Evolutionary conservation across 495 filamentous ascomycete species (phyloP), one percentile per base, ranked within the genome.

Genomic region (Talaromyces ruber): DNA sequence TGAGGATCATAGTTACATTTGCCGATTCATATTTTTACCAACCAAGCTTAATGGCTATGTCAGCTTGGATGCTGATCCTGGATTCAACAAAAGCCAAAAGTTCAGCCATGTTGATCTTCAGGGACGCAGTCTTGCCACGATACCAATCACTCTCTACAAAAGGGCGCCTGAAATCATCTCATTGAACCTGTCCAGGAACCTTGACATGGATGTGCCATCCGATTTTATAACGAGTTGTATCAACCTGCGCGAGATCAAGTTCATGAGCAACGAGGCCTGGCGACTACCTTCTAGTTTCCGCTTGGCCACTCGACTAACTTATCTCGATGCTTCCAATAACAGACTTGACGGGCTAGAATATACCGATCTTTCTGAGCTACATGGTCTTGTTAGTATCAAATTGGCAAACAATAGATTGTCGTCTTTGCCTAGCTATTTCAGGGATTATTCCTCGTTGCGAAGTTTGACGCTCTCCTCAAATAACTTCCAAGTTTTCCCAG

Each of bases 1-100:
- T 51, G 94, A 99, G 71, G 94, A 99, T 72, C 95, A 97, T 72
- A 93, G 92, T 67, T 98, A 98, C 66, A 81, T 99, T 6, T 93
- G 93, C 67, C 91, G 94, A 7, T 98, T 98, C 74, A 89, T 92
- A 25, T 99, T 98, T 71, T 78, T 97, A 56, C 91, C 93, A 9
- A 88, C 88, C 11, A 88, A 91, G 63, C 85, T 96, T 67, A 91
- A 85, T 71, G 90, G 90, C n/a, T 78, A 79, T 56, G 83, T 80
- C 62, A 89, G 78, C 74, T 74, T 87, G 14, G 84, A 88, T 62
- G 81, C 88, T 62, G 93, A 98, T 55, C 85, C 92, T 11, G 91
- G 88, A 5, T 86, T 95, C 52, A 82, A 77, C 64, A 91, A 89
- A 65, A 82, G 88, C 71, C 87, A 91, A 62, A 97, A 97, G 66